Evolutionary conservation across 2,329 filamentous ascomycete genomes (phyloP), one percentile per base, ranked within the genome.

Genomic region (Sphaerulina populicola): DNA sequence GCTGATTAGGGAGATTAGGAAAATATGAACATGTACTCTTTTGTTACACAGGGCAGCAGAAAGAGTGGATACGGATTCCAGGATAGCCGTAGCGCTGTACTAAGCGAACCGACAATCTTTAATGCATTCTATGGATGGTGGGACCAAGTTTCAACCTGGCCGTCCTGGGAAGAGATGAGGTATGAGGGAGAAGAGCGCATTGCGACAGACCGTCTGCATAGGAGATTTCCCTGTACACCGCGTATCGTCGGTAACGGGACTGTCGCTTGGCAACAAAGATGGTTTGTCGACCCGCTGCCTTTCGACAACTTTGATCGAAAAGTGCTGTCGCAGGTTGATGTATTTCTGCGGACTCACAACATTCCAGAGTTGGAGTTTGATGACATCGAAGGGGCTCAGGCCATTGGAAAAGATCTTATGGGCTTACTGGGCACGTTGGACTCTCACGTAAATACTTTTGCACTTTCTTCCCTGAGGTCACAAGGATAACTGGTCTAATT

Each of bases 121-220:
- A 39, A 40, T 3, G 29, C 37, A 1, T 18, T 47, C 30, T 27
- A 27, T 27, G 23, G 23, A 27, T 15, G 18, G 18, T 39, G 37
- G 37, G n/a, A 39, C 38, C 38, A 48, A 12, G 15, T 3, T 18
- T n/a, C 27, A 47, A 7, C 29, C 10, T 75, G 70, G 70, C 73
- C 72, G 0, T 59, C 60, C 9, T 39, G 58, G 4, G 59, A 66
- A 9, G 72, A 75, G 62, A 62, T 70, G 62, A 72, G 72, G 55
- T 74, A 72, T 66, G 72, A 75, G 55, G 73, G 73, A 0, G 69
- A 73, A 37, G 72, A 72, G 30, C 69, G 73, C 9, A 70, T 72
- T 11, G 68, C 71, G 38, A 74, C 71, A 2, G 71, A 71, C 18
- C 61, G 63, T 3, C 66, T 69, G 42, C 66, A 72, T 39, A 65